A percentile compares a stretch with the other conserved stretches of the same genome.
Conservation (phyloP, 2,329 filamentous ascomycete genomes). For the Aureobasidium uvarum region DNA sequence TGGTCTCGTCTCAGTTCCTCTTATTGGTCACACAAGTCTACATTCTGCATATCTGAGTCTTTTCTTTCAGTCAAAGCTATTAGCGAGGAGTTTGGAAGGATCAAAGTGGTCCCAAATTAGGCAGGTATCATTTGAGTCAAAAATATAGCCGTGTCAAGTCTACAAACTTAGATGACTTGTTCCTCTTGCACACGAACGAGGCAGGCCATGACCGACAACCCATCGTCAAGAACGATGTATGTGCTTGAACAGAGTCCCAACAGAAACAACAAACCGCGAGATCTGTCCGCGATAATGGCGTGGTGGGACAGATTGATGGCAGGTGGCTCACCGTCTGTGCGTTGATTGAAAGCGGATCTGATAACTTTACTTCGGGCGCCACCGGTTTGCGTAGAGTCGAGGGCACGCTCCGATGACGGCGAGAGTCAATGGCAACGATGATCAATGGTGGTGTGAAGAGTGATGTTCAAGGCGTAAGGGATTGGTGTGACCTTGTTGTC, state of each 20-base stretch:
- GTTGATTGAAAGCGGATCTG: conserved; percentile 26
- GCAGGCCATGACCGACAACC: not conserved
- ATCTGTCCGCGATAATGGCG: not conserved
- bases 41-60: not conserved
- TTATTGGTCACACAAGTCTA: not conserved
- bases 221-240: not conserved
- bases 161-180: not conserved
- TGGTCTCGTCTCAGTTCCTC: not conserved
- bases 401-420: conserved; percentile 12
- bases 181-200: not conserved
- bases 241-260: not conserved
- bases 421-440: too few relatives aligned
- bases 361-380: conserved; percentile 26
- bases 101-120: conserved; percentile 5
- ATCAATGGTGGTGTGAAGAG: not conserved
- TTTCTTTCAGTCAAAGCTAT: not conserved
- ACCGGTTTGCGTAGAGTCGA: not conserved
- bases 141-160: not conserved
- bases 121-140: not conserved
- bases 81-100: conserved; percentile 22
- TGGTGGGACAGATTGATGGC: not conserved
- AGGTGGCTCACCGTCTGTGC: not conserved
- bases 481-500: not conserved
- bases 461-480: not conserved
- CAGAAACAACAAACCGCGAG: not conserved